phyloP scores from a whole-genome alignment of 306 rosid species.

The Arachis hypogaea region DNA sequence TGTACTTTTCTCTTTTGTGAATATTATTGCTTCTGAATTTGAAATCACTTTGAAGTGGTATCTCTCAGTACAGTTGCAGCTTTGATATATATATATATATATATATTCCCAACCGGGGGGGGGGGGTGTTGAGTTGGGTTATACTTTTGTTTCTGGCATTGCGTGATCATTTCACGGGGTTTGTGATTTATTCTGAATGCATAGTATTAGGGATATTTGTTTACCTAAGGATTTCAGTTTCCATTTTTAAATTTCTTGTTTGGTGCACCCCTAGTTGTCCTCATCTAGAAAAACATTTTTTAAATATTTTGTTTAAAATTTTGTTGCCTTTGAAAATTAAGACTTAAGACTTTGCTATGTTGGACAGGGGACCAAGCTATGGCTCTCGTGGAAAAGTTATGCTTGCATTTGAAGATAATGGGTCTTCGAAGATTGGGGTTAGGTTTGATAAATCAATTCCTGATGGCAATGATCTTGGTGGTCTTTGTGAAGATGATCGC shows the following conservation, averaged over 20 bases:
- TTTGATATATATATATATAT: no score
- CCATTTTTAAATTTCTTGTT: neutral
- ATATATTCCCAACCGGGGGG: no score
- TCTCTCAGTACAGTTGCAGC: conserved; percentile 1
- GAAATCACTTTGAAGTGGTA: neutral
- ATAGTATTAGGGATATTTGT: neutral
- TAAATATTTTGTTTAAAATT: neutral
- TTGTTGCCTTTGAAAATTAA: conserved; percentile 21
- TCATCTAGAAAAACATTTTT: neutral
- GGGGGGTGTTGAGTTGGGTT: neutral
- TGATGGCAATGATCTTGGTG: conserved; percentile 94
- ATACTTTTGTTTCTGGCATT: neutral
- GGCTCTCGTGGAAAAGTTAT: conserved; percentile 89
- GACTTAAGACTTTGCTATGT: conserved; percentile 16
- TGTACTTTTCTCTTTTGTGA: conserved; percentile 9
- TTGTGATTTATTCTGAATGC: neutral
- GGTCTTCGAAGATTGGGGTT: conserved; percentile 89
- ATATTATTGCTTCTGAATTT: neutral
- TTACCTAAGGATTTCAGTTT: neutral
- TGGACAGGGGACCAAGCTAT: conserved; percentile 81
- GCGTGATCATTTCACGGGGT: neutral
- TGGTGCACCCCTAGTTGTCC: conserved; percentile 2
- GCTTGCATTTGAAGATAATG: conserved; percentile 89
- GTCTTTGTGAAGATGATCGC: conserved; percentile 81
- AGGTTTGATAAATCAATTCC: conserved; percentile 88